These are phyloP conservation scores for Epichloe amarillans DNA, from an alignment of 2,329 filamentous ascomycete species.

Conservation along the genomic window DNA sequence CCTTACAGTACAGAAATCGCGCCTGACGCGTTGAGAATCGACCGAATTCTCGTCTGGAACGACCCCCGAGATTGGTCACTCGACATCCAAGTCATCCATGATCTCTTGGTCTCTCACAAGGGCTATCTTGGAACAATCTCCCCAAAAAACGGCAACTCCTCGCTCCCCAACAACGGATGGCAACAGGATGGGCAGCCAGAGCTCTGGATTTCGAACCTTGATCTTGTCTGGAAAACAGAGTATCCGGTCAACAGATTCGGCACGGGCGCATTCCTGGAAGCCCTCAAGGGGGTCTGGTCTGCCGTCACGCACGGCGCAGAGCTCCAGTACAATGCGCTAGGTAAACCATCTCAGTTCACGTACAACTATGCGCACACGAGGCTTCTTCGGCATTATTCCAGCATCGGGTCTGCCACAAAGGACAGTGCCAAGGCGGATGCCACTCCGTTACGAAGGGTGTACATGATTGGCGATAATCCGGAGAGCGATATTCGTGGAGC, in stretches of 20 bases:
- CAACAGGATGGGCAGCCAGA: conserved; percentile 68
- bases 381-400: conserved; percentile 38
- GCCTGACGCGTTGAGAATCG: conserved; percentile 52
- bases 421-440: conserved; percentile 26
- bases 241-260: conserved; percentile 80
- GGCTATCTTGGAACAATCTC: conserved; percentile 76
- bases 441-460: conserved; percentile 59
- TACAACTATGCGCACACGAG: conserved; percentile 71
- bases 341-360: conserved; percentile 67
- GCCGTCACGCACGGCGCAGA: conserved; percentile 51
- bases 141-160: conserved; percentile 54
- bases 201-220: conserved; percentile 81
- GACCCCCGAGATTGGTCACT: conserved; percentile 96
- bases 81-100: conserved; percentile 71
- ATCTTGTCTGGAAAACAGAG: conserved; percentile 76
- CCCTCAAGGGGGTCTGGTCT: conserved; percentile 62
- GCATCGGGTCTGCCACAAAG: conserved; percentile 11
- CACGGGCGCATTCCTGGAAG: conserved; percentile 79
- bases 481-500: conserved; percentile 84
- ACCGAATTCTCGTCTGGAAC: conserved; percentile 88
- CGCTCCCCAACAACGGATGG: conserved; percentile 62
- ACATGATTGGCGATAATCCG: conserved; percentile 89
- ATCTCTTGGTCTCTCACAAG: conserved; percentile 65
- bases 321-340: conserved; percentile 55
- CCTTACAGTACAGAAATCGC: conserved; percentile 22